Conservation (phyloP, 441 rosid genomes). For the California macrophylla region DNA sequence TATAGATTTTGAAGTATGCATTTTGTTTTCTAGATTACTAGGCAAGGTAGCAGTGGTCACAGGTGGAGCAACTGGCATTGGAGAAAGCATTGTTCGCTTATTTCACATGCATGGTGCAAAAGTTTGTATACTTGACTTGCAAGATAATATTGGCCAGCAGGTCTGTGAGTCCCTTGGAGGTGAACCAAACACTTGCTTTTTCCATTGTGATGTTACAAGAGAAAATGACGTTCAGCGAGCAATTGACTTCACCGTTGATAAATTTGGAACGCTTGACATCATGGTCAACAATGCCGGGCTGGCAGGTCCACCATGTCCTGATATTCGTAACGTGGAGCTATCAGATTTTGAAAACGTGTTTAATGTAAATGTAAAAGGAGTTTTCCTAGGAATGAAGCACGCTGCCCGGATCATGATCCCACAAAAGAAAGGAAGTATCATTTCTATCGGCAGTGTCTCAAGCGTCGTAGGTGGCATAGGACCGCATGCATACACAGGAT, state of each 20-base stretch:
- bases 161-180: conserved; percentile 41
- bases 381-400: conserved; percentile 78
- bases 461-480: conserved; percentile 56
- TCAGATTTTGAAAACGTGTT: conserved; percentile 52
- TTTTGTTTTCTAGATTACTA: conserved; percentile 31
- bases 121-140: conserved; percentile 61
- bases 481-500: conserved; percentile 66
- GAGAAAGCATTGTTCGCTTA: conserved; percentile 62
- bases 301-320: conserved; percentile 50
- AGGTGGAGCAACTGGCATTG: conserved; percentile 85
- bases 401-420: conserved; percentile 85
- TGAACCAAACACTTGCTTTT: conserved; percentile 29
- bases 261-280: conserved; percentile 59
- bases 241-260: conserved; percentile 39
- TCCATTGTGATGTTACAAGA: conserved; percentile 61
- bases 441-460: conserved; percentile 51
- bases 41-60: conserved; percentile 75
- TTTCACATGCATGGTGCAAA: conserved; percentile 73
- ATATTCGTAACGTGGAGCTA: conserved; percentile 47
- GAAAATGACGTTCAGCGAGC: conserved; percentile 62
- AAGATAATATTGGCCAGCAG: conserved; percentile 44
- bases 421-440: conserved; percentile 41
- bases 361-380: conserved; percentile 72
- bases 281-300: conserved; percentile 79
- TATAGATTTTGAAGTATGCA: background rate